Conservation (phyloP, 345 rosid species). For the Xanthoceras sorbifolium region DNA sequence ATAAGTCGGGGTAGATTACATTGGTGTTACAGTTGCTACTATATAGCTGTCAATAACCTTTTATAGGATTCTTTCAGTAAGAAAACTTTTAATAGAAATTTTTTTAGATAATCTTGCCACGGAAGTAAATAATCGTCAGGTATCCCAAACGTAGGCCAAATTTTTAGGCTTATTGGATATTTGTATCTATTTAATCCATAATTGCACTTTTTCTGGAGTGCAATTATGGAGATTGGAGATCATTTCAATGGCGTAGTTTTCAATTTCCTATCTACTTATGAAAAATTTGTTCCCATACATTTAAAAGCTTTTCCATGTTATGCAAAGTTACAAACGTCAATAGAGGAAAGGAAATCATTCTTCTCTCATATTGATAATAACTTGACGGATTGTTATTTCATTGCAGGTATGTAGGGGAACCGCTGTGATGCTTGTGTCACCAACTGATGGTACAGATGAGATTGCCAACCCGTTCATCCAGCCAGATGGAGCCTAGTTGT, state of each 20-base stretch:
- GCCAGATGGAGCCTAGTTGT: conserved; percentile 75
- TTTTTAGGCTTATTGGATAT: background rate
- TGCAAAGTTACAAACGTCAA: background rate
- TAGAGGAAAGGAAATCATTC: no score
- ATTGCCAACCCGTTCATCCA: conserved; percentile 93
- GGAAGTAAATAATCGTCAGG: no score
- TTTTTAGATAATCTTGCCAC: background rate
- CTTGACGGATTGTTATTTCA: conserved; percentile 3
- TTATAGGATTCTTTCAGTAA: background rate
- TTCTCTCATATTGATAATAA: background rate
- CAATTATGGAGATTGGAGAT: background rate
- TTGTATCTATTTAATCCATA: background rate
- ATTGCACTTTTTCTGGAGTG: background rate
- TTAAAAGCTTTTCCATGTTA: background rate
- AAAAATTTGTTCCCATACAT: no score
- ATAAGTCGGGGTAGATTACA: background rate
- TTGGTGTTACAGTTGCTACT: background rate
- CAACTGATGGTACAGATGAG: conserved; percentile 97
- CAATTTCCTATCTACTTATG: no score
- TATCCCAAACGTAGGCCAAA: no score
- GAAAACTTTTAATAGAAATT: background rate
- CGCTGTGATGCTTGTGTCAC: conserved; percentile 97
- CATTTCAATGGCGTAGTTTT: no score
- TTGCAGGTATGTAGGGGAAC: conserved; percentile 94
- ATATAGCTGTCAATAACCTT: background rate